Evolutionary conservation across 495 filamentous ascomycete species (phyloP), one percentile per base, ranked within the genome.

Genomic region (Xylaria castorea): DNA sequence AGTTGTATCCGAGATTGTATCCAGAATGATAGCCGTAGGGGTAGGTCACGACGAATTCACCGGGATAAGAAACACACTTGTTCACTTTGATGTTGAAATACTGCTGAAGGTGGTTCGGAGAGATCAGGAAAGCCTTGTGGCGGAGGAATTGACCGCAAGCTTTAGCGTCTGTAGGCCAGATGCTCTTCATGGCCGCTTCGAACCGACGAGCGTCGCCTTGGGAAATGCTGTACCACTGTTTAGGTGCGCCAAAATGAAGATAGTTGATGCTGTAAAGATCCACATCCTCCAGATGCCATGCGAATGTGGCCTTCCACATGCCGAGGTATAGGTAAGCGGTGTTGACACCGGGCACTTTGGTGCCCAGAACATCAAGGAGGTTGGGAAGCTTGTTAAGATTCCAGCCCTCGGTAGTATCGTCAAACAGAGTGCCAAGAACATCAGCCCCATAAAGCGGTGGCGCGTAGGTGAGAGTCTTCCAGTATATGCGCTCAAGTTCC

Each of bases 201-300:
- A 99, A 99, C 12, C 91, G 89, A 62, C 93, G 87, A n/a, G 96
- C 96, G 81, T 99, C 96, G 68, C 92, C 92, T 79, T 98, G 97
- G 1, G 95, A 97, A 72, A 99, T 99, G 80, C 94, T 97, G 83
- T 99, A 99, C 96, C 96, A 99, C 79, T 99, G 96, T 80, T 99
- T 99, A 5, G 96, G 96, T 14, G 96, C 96, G 55, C 96, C 96
- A 79, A 99, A 99, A 79, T 99, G 96, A 72, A 99, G 94, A 80
- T 97, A 99, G 84, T 99, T 99, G 86, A 99, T 99, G 83, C 95
- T 98, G 87, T 98, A 98, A 2, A 99, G 89, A 83, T 99, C 96
- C 67, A 99, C 94, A 83, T 99, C 96, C 78, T 99, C 96, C 50
- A 99, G 84, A 88, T 99, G 96, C 96, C 96, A 99, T 12, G 96